Conservation (phyloP, 805 yeast species). For the Sungouiella blattae region DNA sequence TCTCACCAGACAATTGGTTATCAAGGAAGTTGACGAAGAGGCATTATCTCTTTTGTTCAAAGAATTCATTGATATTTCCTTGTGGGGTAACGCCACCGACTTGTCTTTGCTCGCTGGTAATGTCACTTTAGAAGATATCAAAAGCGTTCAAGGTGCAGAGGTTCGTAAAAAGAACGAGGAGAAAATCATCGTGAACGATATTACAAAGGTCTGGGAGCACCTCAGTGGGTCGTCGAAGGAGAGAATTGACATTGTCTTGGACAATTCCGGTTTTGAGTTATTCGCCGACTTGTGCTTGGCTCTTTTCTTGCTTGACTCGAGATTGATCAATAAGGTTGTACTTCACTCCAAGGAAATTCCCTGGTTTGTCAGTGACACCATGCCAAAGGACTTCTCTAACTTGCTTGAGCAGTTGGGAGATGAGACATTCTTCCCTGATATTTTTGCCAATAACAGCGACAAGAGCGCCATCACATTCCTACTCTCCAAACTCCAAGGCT, state of each 20-base stretch:
- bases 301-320: conserved; percentile 53
- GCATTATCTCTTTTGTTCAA: conserved; percentile 57
- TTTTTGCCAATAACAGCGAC: conserved; percentile 17
- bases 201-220: conserved; percentile 61
- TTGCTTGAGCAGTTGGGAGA: conserved; percentile 57
- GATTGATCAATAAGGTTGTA: conserved; percentile 59
- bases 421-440: conserved; percentile 46
- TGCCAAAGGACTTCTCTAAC: conserved; percentile 70
- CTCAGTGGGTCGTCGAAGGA: conserved; percentile 31
- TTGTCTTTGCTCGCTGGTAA: conserved; percentile 84
- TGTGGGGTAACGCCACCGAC: conserved; percentile 99
- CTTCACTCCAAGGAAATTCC: conserved; percentile 89
- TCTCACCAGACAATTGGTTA: conserved; percentile 28
- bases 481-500: conserved; percentile 18
- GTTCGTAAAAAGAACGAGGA: conserved; percentile 79
- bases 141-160: conserved; percentile 86
- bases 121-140: conserved; percentile 78
- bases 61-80: conserved; percentile 81
- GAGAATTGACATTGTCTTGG: conserved; percentile 80
- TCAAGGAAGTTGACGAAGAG: conserved; percentile 29
- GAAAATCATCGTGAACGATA: conserved; percentile 74
- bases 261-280: conserved; percentile 93
- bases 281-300: conserved; percentile 69
- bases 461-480: conserved; percentile 20
- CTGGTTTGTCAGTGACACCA: conserved; percentile 97